These are phyloP conservation scores for Aspergillus panamensis DNA, from an alignment of 495 filamentous ascomycete species.

Conservation along the genomic window DNA sequence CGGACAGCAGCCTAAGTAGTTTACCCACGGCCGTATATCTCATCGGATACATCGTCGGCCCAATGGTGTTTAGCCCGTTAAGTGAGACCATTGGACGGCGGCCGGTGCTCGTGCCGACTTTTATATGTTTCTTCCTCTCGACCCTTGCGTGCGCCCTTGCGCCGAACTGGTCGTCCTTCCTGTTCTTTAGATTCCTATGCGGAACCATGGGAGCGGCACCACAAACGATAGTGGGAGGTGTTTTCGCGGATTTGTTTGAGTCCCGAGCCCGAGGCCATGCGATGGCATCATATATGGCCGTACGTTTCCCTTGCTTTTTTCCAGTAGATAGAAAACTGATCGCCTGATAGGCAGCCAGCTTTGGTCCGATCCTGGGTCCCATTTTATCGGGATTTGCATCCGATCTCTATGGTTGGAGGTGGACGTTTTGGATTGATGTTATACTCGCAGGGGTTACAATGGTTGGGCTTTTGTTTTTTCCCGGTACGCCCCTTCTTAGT, in stretches of 20 bases:
- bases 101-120: constrained; percentile 56
- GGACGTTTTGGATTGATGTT: constrained; percentile 61
- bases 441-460: constrained; percentile 51
- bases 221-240: constrained; percentile 66
- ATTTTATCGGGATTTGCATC: constrained; percentile 61
- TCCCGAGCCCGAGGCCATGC: constrained; percentile 60
- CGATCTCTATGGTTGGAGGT: constrained; percentile 58
- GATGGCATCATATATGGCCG: constrained; percentile 69
- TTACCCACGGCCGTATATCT: constrained; percentile 74
- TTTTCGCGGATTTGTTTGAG: constrained; percentile 69
- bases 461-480: constrained; percentile 42
- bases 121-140: constrained; percentile 60
- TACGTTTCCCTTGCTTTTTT: constrained; percentile 32
- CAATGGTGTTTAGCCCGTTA: constrained; percentile 63
- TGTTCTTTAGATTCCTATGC: constrained; percentile 64
- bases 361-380: constrained; percentile 65
- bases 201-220: constrained; percentile 64
- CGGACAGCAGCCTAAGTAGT: constrained; percentile 48
- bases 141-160: constrained; percentile 68
- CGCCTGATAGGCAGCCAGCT: constrained; percentile 51
- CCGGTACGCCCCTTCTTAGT: constrained; percentile 29
- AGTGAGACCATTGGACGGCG: constrained; percentile 70
- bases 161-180: constrained; percentile 61
- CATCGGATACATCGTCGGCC: constrained; percentile 65
- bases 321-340: constrained; percentile 8